These are phyloP conservation scores for Knufia fluminis DNA, from an alignment of 2,329 filamentous ascomycete genomes.

Conservation along the genomic window DNA sequence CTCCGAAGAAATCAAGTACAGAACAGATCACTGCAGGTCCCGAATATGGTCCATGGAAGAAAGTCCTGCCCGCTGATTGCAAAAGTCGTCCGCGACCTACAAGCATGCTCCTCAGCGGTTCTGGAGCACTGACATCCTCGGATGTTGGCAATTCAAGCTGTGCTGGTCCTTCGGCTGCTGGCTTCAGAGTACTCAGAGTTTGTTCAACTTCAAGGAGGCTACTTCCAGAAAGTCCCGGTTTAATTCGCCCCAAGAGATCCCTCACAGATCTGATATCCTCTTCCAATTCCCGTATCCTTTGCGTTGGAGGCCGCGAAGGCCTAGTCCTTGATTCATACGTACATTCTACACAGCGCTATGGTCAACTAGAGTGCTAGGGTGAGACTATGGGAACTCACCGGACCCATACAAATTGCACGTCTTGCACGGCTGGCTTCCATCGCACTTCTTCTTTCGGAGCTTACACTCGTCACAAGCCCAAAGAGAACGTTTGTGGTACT, in stretches of 20 bases:
- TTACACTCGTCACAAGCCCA: conserved; percentile 20
- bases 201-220: conserved; percentile 11
- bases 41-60: conserved; percentile 5
- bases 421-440: conserved; percentile 15
- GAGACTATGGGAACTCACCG: conserved; percentile 9
- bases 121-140: neutral
- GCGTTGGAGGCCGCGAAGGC: conserved; percentile 17
- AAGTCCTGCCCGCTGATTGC: neutral
- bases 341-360: conserved; percentile 11
- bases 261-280: conserved; percentile 13
- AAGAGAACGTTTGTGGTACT: conserved; percentile 15
- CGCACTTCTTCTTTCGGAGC: conserved; percentile 19
- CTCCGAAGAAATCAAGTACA: conserved; percentile 1
- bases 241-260: conserved; percentile 12
- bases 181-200: conserved; percentile 10
- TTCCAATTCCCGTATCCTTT: conserved; percentile 19
- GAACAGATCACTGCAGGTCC: conserved; percentile 5
- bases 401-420: conserved; percentile 14
- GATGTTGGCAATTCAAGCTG: neutral
- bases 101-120: conserved; percentile 1
- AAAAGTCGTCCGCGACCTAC: conserved; percentile 4
- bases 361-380: neutral
- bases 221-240: conserved; percentile 8
- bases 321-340: conserved; percentile 14
- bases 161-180: neutral